Conservation (phyloP, 192 early-diverging fungal species). For the Backusella westeae region DNA sequence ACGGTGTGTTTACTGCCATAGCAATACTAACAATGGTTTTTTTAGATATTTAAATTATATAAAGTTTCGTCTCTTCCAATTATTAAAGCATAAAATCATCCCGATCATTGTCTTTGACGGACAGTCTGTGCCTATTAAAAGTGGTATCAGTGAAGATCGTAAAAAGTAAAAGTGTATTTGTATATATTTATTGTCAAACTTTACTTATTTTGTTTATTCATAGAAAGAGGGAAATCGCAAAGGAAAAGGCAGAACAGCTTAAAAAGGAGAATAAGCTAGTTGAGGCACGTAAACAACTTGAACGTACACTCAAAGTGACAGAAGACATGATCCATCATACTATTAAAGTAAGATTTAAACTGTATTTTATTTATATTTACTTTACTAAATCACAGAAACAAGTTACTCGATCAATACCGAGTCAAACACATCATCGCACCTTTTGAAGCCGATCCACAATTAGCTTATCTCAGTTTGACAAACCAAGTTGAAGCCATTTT, state of each 20-base stretch:
- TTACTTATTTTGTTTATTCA: neutral
- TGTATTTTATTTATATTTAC: neutral
- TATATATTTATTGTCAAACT: neutral
- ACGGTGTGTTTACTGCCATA: neutral
- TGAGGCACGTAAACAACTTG: neutral
- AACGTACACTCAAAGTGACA: neutral
- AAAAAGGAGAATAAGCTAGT: neutral
- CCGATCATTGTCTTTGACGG: conserved; percentile 97
- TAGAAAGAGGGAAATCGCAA: neutral
- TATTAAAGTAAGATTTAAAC: neutral
- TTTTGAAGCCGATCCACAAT: conserved; percentile 97
- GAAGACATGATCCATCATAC: neutral
- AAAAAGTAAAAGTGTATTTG: neutral
- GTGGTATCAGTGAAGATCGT: conserved; percentile 69
- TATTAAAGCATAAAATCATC: conserved; percentile 66
- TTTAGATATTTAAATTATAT: conserved; percentile 83
- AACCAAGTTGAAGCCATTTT: conserved; percentile 78
- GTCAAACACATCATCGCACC: conserved; percentile 89
- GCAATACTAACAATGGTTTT: neutral
- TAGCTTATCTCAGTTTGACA: conserved; percentile 77
- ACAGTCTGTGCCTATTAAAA: conserved; percentile 83
- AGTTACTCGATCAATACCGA: conserved; percentile 57
- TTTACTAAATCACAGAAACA: neutral
- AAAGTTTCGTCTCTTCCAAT: conserved; percentile 70
- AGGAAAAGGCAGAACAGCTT: neutral